Evolutionary conservation across 2,329 filamentous ascomycete genomes (phyloP), one percentile per base, ranked within the genome.

Genomic region (Onygenales sp.): DNA sequence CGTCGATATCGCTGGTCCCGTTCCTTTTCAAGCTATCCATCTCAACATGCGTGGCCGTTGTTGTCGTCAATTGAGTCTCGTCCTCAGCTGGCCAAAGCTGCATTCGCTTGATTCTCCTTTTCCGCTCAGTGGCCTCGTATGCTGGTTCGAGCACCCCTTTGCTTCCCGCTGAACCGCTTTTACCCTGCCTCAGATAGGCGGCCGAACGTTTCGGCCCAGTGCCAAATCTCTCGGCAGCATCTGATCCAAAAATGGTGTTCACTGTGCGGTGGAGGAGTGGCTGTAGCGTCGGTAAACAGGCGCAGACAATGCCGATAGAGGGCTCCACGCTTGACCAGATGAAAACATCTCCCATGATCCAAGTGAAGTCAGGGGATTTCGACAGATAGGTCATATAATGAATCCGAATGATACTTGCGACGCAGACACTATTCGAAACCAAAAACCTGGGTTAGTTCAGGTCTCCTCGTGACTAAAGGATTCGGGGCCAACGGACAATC

Each of bases 351-450:
- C 59, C 62, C 46, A 65, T 58, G 13, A 58, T 59, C 62, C 63
- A 68, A 3, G 63, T 63, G 11, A 67, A 71, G 44, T 75, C 71
- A 4, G 65, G 63, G 34, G 64, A 72, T 10, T 63, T 69, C 4
- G 68, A 70, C 9, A 72, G 71, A 55, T 69, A 67, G 42, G 67
- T 60, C 7, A 74, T 62, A 1, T 70, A 73, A 36, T 70, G 70
- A 52, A 70, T 67, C 10, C 72, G 68, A 53, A 74, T 53, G 42
- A 73, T 70, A 13, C 70, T 73, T 2, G 71, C 74, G 40, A 74
- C 60, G 39, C 65, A 69, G 37, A 68, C 64, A 45, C 65, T 53
- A 43, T 53, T 39, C 31, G 11, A 17, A 45, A 36, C 14, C 32
- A 42, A 21, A 42, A 7, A 14, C 14, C 11, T 40, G 37, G 21